Evolutionary conservation across 805 yeast genomes (phyloP).

Genomic region (Kuraishia floccosa): DNA sequence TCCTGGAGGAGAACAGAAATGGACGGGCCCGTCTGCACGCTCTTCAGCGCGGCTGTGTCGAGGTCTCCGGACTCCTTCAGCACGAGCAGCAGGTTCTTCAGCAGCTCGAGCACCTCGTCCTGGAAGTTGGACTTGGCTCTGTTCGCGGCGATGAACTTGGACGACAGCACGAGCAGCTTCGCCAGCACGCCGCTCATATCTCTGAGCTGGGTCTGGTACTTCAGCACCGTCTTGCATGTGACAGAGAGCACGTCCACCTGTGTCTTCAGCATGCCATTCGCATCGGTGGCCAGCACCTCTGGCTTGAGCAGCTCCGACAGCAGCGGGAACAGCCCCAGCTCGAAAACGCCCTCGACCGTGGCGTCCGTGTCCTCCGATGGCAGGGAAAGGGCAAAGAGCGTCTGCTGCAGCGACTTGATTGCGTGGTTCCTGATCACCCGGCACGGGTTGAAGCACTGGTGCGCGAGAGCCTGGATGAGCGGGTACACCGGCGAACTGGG

Average conservation of each 20-base stretch:
- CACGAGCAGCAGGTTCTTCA: slow-evolving; percentile 20
- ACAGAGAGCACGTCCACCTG: slow-evolving; percentile 58
- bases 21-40: no score
- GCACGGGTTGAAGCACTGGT: slow-evolving; percentile 85
- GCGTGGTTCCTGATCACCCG: slow-evolving; percentile 64
- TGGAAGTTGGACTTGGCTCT: slow-evolving; percentile 12
- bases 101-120: slow-evolving; percentile 19
- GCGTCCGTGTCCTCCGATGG: slow-evolving; percentile 22
- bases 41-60: no score
- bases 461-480: slow-evolving; percentile 71
- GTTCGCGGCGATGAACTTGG: slow-evolving; percentile 14
- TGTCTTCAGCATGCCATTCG: slow-evolving; percentile 49
- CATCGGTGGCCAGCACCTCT: slow-evolving; percentile 50
- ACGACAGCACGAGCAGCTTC: slow-evolving; percentile 13
- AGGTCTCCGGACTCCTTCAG: no score
- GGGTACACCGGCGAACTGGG: slow-evolving; percentile 36
- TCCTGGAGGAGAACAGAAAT: no score
- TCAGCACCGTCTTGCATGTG: slow-evolving; percentile 42
- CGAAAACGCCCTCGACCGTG: slow-evolving; percentile 48
- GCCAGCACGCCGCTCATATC: slow-evolving; percentile 13
- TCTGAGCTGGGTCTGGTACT: slow-evolving; percentile 11
- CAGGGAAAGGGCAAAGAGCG: slow-evolving; percentile 26
- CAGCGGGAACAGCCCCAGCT: slow-evolving; percentile 66
- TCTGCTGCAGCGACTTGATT: slow-evolving; percentile 42
- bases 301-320: slow-evolving; percentile 55